A percentile compares a stretch with the other conserved stretches of the same genome.
Evolutionary conservation across 2,329 filamentous ascomycete genomes (phyloP).

Genomic region (Sordariomycetes sp.): DNA sequence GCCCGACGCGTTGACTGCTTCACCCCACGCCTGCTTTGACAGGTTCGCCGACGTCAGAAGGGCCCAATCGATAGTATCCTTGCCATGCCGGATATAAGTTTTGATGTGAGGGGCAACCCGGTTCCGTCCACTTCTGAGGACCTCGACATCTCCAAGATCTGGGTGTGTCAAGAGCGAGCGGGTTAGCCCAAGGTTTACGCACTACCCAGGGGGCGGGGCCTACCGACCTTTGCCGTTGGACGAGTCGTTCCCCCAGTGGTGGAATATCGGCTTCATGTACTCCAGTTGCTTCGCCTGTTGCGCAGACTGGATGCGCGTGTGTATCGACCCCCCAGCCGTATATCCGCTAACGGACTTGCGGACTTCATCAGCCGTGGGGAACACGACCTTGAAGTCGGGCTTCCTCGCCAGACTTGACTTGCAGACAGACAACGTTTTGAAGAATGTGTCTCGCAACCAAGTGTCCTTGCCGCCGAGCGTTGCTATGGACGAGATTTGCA

Average conservation of each 20-base stretch:
- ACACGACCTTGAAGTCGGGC: conserved; percentile 60
- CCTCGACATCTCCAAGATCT: conserved; percentile 15
- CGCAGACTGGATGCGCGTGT: conserved; percentile 62
- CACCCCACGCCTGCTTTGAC: conserved; percentile 83
- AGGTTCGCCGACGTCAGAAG: conserved; percentile 85
- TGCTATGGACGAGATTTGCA: conserved; percentile 72
- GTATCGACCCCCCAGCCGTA: conserved; percentile 65
- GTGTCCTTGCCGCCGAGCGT: conserved; percentile 60
- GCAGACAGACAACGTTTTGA: conserved; percentile 32
- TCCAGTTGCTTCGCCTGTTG: conserved; percentile 64
- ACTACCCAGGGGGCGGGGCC: conserved; percentile 1
- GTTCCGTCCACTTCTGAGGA: conserved; percentile 45
- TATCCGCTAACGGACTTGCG: conserved; percentile 70
- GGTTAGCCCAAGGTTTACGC: neutral
- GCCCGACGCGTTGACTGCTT: conserved; percentile 40
- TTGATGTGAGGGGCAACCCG: conserved; percentile 81
- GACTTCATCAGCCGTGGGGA: conserved; percentile 72
- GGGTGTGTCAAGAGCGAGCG: neutral
- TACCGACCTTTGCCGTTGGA: conserved; percentile 20
- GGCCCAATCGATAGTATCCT: conserved; percentile 65
- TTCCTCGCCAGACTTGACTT: conserved; percentile 13
- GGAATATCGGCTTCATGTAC: conserved; percentile 60
- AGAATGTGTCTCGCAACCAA: conserved; percentile 61
- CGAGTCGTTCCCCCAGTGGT: conserved; percentile 64
- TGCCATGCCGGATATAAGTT: conserved; percentile 63